A percentile compares a stretch with the other conserved stretches of the same genome.
phyloP scores from a whole-genome alignment of 106 monocot species.

The Acorus gramineus region DNA sequence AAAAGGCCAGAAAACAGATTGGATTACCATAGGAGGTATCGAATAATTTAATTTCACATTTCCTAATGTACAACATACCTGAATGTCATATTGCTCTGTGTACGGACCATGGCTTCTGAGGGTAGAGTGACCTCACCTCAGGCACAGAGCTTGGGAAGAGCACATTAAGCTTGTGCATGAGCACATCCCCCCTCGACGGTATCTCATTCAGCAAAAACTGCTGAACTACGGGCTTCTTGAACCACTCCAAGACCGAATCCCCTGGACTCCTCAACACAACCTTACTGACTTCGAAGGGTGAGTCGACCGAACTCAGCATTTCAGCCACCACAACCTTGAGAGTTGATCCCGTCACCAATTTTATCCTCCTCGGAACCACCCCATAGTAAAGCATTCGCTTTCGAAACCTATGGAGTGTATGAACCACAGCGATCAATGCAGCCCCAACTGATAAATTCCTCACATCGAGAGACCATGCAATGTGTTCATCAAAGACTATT shows the following conservation, averaged over 20 bases:
- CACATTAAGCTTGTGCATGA: slow-evolving; percentile 91
- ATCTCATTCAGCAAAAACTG: slow-evolving; percentile 95
- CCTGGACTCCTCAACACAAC: slow-evolving; percentile 90
- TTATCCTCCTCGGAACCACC: slow-evolving; percentile 80
- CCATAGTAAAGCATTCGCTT: slow-evolving; percentile 98
- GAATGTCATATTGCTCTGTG: slow-evolving; percentile 9
- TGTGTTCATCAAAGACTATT: slow-evolving; percentile 96
- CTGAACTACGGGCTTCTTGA: slow-evolving; percentile 93
- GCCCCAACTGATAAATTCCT: slow-evolving; percentile 88
- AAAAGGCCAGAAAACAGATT: no score
- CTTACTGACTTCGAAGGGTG: slow-evolving; percentile 95
- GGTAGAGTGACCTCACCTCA: slow-evolving; percentile 53
- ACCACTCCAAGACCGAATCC: slow-evolving; percentile 88
- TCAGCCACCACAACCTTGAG: slow-evolving; percentile 86
- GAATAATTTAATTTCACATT: no score
- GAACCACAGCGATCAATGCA: slow-evolving; percentile 69
- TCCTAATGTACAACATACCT: no score
- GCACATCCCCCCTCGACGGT: slow-evolving; percentile 71
- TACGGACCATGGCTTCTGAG: slow-evolving; percentile 23
- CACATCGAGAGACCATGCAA: slow-evolving; percentile 92
- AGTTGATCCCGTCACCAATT: slow-evolving; percentile 82
- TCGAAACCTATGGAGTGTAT: slow-evolving; percentile 95
- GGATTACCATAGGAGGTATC: no score
- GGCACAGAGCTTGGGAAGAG: slow-evolving; percentile 88
- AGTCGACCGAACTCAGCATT: slow-evolving; percentile 59